Evolutionary conservation across 306 rosid genomes (phyloP).

Genomic region (Trichosanthes truncata): DNA sequence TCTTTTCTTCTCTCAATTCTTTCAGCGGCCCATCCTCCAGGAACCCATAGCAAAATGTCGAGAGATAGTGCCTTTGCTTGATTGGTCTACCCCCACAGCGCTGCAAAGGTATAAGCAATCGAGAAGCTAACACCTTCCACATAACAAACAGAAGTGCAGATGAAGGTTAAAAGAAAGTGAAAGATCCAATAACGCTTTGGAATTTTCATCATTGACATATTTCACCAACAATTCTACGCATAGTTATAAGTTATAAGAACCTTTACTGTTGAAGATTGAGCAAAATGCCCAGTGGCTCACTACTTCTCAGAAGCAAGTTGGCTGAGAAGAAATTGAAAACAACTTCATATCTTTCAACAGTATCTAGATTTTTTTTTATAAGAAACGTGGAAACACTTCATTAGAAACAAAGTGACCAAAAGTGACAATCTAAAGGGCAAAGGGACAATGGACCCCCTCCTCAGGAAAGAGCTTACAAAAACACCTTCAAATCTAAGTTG

Average conservation of each 20-base stretch:
- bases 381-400: too few species aligned
- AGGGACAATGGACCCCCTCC: background rate
- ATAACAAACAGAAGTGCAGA: conserved; percentile 87
- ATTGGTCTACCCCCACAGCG: conserved; percentile 62
- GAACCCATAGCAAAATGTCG: conserved; percentile 91
- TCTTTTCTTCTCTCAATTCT: conserved; percentile 68
- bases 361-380: background rate
- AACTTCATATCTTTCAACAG: background rate
- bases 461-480: too few species aligned
- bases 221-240: conserved; percentile 2
- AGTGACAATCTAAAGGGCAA: background rate
- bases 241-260: background rate
- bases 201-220: conserved; percentile 31
- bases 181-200: conserved; percentile 74
- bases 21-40: conserved; percentile 90
- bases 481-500: background rate
- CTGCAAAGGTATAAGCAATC: conserved; percentile 84
- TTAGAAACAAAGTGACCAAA: too few species aligned
- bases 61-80: conserved; percentile 78
- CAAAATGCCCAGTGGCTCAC: background rate
- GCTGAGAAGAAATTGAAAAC: background rate
- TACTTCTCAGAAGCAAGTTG: background rate
- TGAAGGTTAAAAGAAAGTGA: conserved; percentile 46
- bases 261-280: background rate
- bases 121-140: conserved; percentile 92